Conservation (phyloP, 768 basidiomycete species). For the Hirschioporus abietinus region DNA sequence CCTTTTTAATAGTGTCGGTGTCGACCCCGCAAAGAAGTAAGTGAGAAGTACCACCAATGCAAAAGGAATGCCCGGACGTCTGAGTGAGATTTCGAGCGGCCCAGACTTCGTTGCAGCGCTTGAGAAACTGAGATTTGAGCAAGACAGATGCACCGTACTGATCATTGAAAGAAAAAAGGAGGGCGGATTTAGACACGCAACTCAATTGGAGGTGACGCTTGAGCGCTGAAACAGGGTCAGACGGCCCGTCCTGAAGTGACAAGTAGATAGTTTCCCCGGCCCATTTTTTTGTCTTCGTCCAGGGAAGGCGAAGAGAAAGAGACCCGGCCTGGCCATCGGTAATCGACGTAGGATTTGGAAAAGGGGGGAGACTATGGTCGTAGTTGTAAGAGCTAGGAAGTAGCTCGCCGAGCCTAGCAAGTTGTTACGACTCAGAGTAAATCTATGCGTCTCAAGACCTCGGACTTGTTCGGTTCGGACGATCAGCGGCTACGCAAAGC, state of each 20-base stretch:
- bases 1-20: no score
- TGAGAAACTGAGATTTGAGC: neutral
- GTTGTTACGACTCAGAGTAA: conserved; percentile 32
- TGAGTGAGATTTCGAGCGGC: neutral
- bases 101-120: neutral
- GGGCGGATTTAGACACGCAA: conserved; percentile 7
- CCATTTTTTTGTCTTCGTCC: neutral
- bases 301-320: neutral
- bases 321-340: neutral
- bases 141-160: neutral
- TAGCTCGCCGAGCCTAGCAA: conserved; percentile 28
- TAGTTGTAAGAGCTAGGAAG: conserved; percentile 11
- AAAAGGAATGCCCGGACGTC: neutral
- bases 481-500: no score
- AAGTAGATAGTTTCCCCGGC: neutral
- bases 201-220: conserved; percentile 16
- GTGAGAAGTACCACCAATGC: no score
- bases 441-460: no score
- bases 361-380: neutral
- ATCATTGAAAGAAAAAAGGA: neutral
- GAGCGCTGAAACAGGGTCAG: conserved; percentile 12
- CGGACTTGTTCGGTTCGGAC: no score
- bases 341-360: neutral
- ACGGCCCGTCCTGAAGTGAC: conserved; percentile 5
- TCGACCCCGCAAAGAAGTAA: no score